Evolutionary conservation across 2,329 filamentous ascomycete species (phyloP), one percentile per base, ranked within the genome.

Genomic region (Hypoxylon sp.): DNA sequence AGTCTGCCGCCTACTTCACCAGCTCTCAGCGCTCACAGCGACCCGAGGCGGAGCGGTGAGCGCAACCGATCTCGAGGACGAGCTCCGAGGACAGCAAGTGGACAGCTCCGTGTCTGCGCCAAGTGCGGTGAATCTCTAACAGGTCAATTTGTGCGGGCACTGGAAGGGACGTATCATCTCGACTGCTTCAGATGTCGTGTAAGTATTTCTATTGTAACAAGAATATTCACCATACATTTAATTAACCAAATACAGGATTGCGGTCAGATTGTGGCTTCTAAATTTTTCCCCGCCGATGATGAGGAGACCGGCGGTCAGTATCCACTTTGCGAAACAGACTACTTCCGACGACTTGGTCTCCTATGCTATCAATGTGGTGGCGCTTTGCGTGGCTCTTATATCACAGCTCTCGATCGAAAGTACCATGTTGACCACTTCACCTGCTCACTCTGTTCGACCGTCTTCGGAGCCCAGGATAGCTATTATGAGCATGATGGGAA

Each of bases 341-440:
- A 99, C 80, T 99, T 99, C 80, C 89, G 94, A 74, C 89, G 96
- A 65, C 88, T 99, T 17, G 94, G 95, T 69, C 86, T 99, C 48
- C 86, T 99, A 46, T 99, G 96, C 80, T 92, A 92, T 79, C 91
- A 96, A 69, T 99, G 96, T 79, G 93, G 94, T 71, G 93, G 94
- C 65, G 96, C 96, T 51, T 87, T 99, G 19, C 91, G 96, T 68
- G 96, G 96, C 50, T 98, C 96, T 3, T 99, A 99, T 81, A 99
- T 99, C 77, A 99, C 96, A 14, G 96, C 96, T 2, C 87, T 99
- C 59, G 96, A 99, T 74, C 93, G 93, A 75, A 99, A 99, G 83
- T 99, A 99, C 80, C 96, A 98, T 80, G 97, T 99, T 72, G 95
- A 98, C 79, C 96, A 99, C 82, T 99, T 99, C 77, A 99, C 96